These are phyloP conservation scores for Zymoseptoria ardabiliae DNA, from an alignment of 2,329 filamentous ascomycete genomes.

Conservation along the genomic window DNA sequence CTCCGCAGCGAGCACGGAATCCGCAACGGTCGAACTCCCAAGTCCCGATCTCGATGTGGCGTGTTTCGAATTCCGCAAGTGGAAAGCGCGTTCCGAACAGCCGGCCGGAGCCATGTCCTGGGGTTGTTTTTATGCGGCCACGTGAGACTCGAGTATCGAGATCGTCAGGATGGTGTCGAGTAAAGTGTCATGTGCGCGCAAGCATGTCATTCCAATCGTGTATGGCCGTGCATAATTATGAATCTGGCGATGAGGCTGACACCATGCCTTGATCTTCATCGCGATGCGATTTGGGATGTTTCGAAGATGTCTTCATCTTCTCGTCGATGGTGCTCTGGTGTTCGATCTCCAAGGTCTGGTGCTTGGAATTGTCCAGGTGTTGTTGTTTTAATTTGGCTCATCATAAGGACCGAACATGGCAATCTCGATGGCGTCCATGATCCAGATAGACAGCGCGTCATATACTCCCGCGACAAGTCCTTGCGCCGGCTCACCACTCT, in stretches of 20 bases:
- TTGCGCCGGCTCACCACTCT: slow-evolving; percentile 2
- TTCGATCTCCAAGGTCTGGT: background rate
- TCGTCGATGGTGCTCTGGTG: background rate
- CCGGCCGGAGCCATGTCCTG: background rate
- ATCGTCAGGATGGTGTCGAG: background rate
- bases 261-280: background rate
- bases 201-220: background rate
- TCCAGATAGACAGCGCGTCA: slow-evolving; percentile 17
- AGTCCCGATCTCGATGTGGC: background rate
- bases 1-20: background rate
- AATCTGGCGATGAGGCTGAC: background rate
- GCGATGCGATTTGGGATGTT: background rate
- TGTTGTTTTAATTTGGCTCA: slow-evolving; percentile 6
- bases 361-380: background rate
- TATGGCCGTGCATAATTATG: background rate
- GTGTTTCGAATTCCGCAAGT: background rate
- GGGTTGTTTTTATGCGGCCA: background rate
- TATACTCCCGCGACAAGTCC: slow-evolving; percentile 14
- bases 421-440: slow-evolving; percentile 17
- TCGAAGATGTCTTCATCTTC: background rate
- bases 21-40: background rate
- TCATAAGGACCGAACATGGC: slow-evolving; percentile 19
- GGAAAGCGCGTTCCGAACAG: background rate
- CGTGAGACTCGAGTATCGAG: background rate
- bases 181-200: background rate